Evolutionary conservation across 1,284 basidiomycete species (phyloP).

Genomic region (Vanrija sp.): DNA sequence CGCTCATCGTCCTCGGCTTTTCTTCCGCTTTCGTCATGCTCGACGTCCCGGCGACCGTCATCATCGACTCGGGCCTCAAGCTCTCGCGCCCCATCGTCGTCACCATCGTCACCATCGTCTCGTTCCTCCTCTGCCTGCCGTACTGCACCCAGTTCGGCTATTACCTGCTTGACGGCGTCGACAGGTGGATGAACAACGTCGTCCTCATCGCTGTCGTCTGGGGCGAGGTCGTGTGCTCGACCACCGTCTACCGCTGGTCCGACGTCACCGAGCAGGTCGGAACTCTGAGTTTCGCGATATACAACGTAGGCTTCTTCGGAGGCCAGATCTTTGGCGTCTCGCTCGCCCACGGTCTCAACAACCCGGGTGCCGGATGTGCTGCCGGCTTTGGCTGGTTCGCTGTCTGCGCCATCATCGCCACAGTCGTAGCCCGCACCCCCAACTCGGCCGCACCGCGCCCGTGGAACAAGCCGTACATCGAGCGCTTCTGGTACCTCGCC

Average conservation of each 20-base stretch:
- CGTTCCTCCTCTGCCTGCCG: slow-evolving; percentile 24
- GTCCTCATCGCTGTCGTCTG: slow-evolving; percentile 21
- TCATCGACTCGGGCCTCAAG: slow-evolving; percentile 18
- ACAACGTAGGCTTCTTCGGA: slow-evolving; percentile 21
- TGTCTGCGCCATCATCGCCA: slow-evolving; percentile 7
- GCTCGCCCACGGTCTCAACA: slow-evolving; percentile 15
- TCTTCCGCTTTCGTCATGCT: slow-evolving; percentile 26
- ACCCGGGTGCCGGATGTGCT: slow-evolving; percentile 18
- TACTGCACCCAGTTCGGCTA: slow-evolving; percentile 30
- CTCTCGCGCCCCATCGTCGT: slow-evolving; percentile 22
- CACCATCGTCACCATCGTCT: slow-evolving; percentile 16
- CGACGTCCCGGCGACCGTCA: slow-evolving; percentile 21
- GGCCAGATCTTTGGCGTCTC: slow-evolving; percentile 19
- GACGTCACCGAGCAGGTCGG: slow-evolving; percentile 20
- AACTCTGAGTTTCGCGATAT: slow-evolving; percentile 8
- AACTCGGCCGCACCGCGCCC: slow-evolving; percentile 1
- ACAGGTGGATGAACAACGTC: slow-evolving; percentile 27
- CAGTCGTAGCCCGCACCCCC: slow-evolving; percentile 7
- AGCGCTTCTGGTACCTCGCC: slow-evolving; percentile 23
- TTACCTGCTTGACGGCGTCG: slow-evolving; percentile 23
- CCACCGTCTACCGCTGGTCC: slow-evolving; percentile 20
- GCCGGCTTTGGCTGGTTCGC: slow-evolving; percentile 19
- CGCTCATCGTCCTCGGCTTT: slow-evolving; percentile 25
- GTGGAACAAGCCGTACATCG: slow-evolving; percentile 4
- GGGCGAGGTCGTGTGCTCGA: slow-evolving; percentile 19